A percentile compares a stretch with the other conserved stretches of the same genome.
Conservation (phyloP, 2,329 filamentous ascomycete genomes). For the Penicillium oxalicum region DNA sequence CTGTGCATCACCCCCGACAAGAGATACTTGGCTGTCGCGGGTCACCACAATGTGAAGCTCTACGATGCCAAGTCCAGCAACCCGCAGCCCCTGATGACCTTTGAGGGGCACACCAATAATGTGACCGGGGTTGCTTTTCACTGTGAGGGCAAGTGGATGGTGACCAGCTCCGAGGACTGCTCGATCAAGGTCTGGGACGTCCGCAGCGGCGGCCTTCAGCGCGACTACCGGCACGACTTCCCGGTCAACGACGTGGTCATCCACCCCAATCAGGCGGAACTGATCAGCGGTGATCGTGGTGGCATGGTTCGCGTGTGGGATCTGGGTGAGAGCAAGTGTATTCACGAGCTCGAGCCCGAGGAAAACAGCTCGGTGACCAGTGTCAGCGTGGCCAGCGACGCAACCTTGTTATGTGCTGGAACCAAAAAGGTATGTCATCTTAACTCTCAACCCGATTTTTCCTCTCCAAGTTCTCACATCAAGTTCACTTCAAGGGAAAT, state of each 20-base stretch:
- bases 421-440: constrained; percentile 67
- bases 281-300: constrained; percentile 90
- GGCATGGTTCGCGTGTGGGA: constrained; percentile 96
- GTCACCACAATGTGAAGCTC: constrained; percentile 84
- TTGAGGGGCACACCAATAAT: constrained; percentile 93
- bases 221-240: constrained; percentile 84
- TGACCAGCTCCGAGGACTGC: constrained; percentile 92
- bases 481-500: constrained; percentile 60
- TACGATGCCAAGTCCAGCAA: constrained; percentile 99
- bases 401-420: constrained; percentile 83
- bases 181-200: constrained; percentile 98
- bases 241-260: constrained; percentile 99
- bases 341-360: constrained; percentile 91
- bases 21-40: constrained; percentile 78
- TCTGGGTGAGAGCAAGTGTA: constrained; percentile 92
- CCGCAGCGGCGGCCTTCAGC: constrained; percentile 74
- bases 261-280: constrained; percentile 95
- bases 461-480: constrained; percentile 3
- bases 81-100: constrained; percentile 83
- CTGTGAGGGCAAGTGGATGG: constrained; percentile 99
- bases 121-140: constrained; percentile 96
- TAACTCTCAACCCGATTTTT: neutral
- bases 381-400: constrained; percentile 92
- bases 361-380: constrained; percentile 91
- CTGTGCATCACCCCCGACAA: constrained; percentile 98